phyloP scores from a whole-genome alignment of 2,329 filamentous ascomycete genomes.

The Salinomyces thailandicus region DNA sequence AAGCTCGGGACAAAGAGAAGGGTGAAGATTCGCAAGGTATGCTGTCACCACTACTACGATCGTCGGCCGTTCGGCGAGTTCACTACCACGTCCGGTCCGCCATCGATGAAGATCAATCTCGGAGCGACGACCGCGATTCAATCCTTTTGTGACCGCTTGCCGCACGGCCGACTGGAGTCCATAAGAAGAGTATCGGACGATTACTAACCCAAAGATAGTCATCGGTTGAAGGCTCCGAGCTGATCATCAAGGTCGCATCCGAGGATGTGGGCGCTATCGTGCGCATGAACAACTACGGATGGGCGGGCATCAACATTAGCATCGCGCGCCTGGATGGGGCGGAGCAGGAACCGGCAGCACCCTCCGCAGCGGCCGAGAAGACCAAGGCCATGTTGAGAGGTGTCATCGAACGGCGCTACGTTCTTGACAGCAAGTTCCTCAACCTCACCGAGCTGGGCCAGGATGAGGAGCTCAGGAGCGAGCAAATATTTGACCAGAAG shows the following conservation, averaged over 20 bases:
- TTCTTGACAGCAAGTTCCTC: constrained; percentile 60
- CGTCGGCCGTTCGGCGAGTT: constrained; percentile 5
- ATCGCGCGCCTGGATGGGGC: constrained; percentile 23
- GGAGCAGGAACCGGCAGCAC: constrained; percentile 8
- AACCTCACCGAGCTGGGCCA: constrained; percentile 68
- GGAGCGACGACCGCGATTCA: constrained; percentile 23
- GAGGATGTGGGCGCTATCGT: constrained; percentile 27
- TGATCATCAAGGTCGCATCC: constrained; percentile 29
- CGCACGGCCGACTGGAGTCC: constrained; percentile 7
- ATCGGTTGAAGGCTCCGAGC: constrained; percentile 25
- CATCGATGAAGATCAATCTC: constrained; percentile 19
- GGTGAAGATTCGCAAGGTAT: constrained; percentile 30
- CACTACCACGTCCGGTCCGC: constrained; percentile 18
- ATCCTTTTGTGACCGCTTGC: constrained; percentile 7
- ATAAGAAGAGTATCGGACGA: too few species aligned
- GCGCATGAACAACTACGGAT: constrained; percentile 32
- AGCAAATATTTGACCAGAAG: constrained; percentile 64
- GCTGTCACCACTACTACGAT: constrained; percentile 10
- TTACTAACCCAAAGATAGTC: constrained; percentile 23
- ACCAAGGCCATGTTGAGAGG: constrained; percentile 49
- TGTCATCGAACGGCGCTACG: constrained; percentile 67
- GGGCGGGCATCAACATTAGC: constrained; percentile 30
- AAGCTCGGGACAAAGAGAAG: constrained; percentile 21
- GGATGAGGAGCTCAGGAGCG: constrained; percentile 59
- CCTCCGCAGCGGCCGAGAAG: constrained; percentile 44